Evolutionary conservation across 106 monocot species (phyloP), one percentile per base, ranked within the genome.

Genomic region (Hemerocallis citrina): DNA sequence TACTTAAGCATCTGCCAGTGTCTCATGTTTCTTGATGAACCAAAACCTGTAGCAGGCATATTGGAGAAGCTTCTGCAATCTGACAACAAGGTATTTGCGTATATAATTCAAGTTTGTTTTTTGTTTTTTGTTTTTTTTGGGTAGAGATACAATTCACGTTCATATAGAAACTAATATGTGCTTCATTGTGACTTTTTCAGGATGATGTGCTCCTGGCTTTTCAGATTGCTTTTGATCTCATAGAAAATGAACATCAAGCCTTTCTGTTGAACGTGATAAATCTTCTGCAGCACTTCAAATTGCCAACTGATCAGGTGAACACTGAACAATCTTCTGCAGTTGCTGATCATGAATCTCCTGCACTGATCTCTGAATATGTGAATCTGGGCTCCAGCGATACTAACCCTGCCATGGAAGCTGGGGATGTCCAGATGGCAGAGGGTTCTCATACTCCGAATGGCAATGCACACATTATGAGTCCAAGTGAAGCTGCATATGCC

Each of bases 141-240:
- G n/a, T n/a, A n/a, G n/a, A n/a, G n/a, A n/a, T n/a, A n/a, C n/a
- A n/a, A n/a, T n/a, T n/a, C n/a, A n/a, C n/a, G n/a, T n/a, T n/a
- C n/a, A n/a, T n/a, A n/a, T n/a, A 6, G 21, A 41, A 59, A 35
- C 45, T 36, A 6, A 59, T 42, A 14, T 67, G 33, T 36, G 56
- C 15, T 16, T 35, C 45, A 54, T 46, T 58, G 35, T 46, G 41
- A 47, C 48, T 72, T 74, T 33, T 40, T 23, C 80, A 99, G 98
- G 98, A 92, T 72, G 92, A 99, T 73, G 88, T 79, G 47, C 84
- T 99, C 29, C 55, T 92, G 52, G 85, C 88, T 40, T 99, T 82
- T 68, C 98, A 99, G 64, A 92, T 99, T 70, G 88, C 92, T 23
- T 99, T 99, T 69, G 98, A 99, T 75, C 88, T 99, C 0, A 80